Base-by-base conservation (phyloP, 1,284 basidiomycete species). In the Marasmius oreades region DNA sequence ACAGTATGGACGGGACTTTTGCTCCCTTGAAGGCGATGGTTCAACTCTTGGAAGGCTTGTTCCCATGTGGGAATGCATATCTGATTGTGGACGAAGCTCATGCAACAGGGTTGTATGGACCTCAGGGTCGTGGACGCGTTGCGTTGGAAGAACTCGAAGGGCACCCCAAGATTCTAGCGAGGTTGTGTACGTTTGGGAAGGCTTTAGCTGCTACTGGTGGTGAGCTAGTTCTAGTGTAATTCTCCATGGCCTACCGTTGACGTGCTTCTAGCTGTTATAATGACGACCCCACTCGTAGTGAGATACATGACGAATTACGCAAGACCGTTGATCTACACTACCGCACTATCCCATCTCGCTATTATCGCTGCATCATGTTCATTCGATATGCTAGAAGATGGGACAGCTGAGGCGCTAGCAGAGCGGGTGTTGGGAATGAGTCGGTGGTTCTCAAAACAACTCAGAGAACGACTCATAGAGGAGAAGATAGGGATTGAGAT, bases 1-100 rank as follows among this genome's bases (percentile, higher is more conserved):
- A 98, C 67, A 93, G 90, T 59, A 98, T 98, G 95, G 95, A 98
- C 65, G 95, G 95, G 16, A 95, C 94, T 48, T 79, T 95, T 57
- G 83, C 91, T 1, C 93, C 93, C 0, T 75, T 98, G 14, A 59
- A 61, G 5, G 78, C 82, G 34, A 86, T 97, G 55, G 78, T 86
- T 14, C 76, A 80, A 14, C 64, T 78, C 3, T 65, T 90, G 39
- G 85, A 89, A 37, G 71, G 77, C 23, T 62, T 81, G 23, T 77
- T 93, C 36, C 86, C 87, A 0, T 57, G 64, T 3, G 78, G 79
- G 1, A 90, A 91, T 62, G 82, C 76, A 5, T 80, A 90, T 64
- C 67, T 93, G n/a, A 69, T 94, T 11, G 88, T 95, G 0, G 93
- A 95, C 63, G 95, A 98, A 69, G 93, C 93, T 0, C 94, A 98